phyloP scores from a whole-genome alignment of 345 rosid species.

The Anacardium occidentale region DNA sequence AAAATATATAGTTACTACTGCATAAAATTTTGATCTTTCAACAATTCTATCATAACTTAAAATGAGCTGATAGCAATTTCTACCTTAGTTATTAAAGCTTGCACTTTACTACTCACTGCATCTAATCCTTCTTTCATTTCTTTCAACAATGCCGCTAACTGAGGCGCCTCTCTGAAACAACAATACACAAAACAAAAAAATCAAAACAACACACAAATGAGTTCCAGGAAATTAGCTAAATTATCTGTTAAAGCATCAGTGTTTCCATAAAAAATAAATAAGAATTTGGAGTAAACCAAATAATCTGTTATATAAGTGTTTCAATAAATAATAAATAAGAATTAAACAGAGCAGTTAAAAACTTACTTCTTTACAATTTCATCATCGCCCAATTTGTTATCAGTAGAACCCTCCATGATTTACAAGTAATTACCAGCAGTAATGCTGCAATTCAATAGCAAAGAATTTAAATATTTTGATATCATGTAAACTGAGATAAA shows the following conservation, averaged over 20 bases:
- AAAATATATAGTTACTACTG: not conserved
- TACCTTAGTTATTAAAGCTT: constrained; percentile 76
- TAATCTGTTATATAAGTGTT: not conserved
- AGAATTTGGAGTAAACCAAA: not conserved
- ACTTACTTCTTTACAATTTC: constrained; percentile 39
- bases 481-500: too few species aligned
- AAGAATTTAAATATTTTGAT: not conserved
- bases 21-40: not conserved
- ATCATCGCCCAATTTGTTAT: constrained; percentile 8
- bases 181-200: not conserved
- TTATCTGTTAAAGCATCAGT: not conserved
- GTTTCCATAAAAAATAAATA: not conserved
- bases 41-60: not conserved
- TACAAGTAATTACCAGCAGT: not conserved
- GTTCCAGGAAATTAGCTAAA: not conserved
- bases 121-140: constrained; percentile 86
- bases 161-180: constrained; percentile 60
- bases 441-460: not conserved
- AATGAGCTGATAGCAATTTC: not conserved
- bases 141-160: constrained; percentile 53
- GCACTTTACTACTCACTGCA: constrained; percentile 62
- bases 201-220: not conserved
- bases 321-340: not conserved
- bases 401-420: constrained; percentile 30
- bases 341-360: not conserved